Base-by-base conservation (phyloP, 2,329 filamentous ascomycete genomes). In the Cercospora sp. region DNA sequence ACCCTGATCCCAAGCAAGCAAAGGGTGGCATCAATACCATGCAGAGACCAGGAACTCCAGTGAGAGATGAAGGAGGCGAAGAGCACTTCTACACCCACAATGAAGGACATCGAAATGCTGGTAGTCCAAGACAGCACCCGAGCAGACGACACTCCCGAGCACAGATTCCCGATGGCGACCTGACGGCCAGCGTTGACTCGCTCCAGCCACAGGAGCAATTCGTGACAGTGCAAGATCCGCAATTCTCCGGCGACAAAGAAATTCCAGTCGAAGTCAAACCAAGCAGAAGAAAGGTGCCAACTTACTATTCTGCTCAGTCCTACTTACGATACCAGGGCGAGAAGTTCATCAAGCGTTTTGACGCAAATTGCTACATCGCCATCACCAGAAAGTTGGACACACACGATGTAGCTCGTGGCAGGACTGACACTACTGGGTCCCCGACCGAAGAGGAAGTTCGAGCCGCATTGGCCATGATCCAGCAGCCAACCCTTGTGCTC, bases 291-390 rank as follows among this genome's bases (percentile, higher is more conserved):
- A 79, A 78, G 53, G 81, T 69, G 77, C 70, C 83, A 2, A 95
- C 92, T n/a, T 97, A 97, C 81, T 99, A 98, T 81, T 98, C 95
- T 0, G 95, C 95, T 0, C 95, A 99, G 79, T 97, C 94, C 0
- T 99, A 99, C 80, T 87, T 99, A 53, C 91, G 95, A 20, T 99
- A 99, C 80, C 95, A 99, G 81, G 94, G 93, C 65, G 87, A 90
- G 75, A 99, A 99, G 80, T 99, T 99, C 75, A 95, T 98, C 75
- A 93, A 92, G 79, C 91, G 95, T 9, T 99, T 98, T 79, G 95
- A 99, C 80, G 92, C 93, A 75, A 99, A 99, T 80, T 99, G 95
- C 82, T 99, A 99, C 82, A 98, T 99, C 74, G 94, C 95, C 73
- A 97, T 99, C 80, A 98, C 95, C 4, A 91, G 95, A 75, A 99